phyloP scores from a whole-genome alignment of 176 grass and related monocot genomes.

The Oryza australiensis region DNA sequence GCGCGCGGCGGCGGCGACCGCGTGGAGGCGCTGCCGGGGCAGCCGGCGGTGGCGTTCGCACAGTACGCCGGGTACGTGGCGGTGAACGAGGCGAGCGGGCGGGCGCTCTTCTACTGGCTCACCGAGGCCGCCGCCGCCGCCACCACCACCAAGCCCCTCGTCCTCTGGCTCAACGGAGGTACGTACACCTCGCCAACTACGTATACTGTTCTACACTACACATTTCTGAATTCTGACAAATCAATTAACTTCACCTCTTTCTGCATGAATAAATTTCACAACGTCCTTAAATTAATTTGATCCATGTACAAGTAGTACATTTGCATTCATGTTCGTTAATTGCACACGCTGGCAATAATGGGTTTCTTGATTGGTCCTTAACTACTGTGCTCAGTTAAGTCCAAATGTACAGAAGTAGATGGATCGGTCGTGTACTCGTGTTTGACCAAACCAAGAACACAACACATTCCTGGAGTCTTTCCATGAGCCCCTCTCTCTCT shows the following conservation, averaged over 20 bases:
- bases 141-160: conserved; percentile 71
- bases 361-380: background rate
- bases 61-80: conserved; percentile 93
- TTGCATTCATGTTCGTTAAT: background rate
- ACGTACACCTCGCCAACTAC: background rate
- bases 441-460: conserved; percentile 15
- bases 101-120: conserved; percentile 99
- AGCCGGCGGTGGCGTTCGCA: conserved; percentile 70
- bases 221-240: background rate
- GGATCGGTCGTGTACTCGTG: background rate
- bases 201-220: too few relatives aligned
- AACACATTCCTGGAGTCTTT: conserved; percentile 26
- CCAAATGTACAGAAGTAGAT: background rate
- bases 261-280: background rate
- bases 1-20: conserved; percentile 39
- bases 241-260: background rate
- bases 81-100: conserved; percentile 61
- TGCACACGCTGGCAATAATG: background rate
- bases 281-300: background rate
- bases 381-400: background rate
- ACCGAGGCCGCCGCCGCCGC: conserved; percentile 63
- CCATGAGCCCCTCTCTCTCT: background rate
- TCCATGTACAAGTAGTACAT: background rate
- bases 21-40: conserved; percentile 70
- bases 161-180: conserved; percentile 99